Base-by-base conservation (phyloP, 257 asterid genomes). In the Penstemon eatonii region DNA sequence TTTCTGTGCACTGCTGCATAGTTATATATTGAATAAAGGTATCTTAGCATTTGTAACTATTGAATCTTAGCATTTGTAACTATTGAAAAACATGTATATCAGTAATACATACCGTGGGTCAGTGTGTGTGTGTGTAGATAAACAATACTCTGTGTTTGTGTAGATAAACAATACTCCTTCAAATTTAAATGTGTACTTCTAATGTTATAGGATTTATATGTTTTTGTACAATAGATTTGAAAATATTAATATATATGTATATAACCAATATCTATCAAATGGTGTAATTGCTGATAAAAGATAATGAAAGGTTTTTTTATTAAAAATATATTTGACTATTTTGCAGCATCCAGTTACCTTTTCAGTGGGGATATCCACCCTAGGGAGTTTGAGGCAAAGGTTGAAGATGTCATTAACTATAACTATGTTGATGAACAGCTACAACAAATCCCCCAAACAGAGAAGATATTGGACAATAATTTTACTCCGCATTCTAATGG, bases 401-500 rank as follows among this genome's bases (percentile, higher is more conserved):
- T 79, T 56, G 86, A 86, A 81, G 91, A 82, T 15, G 74, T 77
- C 66, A 80, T 83, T 67, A 72, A 70, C 71, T 86, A 89, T 67
- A 76, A 65, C 66, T 91, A 82, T 79, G 57, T 74, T 4, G 90
- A 84, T 51, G 96, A 91, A 72, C 92, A 79, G 59, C 76, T 82
- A 15, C 87, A 83, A 75, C 83, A 81, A 64, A 80, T 77, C 66
- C 79, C 89, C 8, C 87, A 83, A 81, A 66, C 88, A 47, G 96
- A 83, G 68, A 76, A 78, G 55, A 78, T 85, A 73, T 62, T 82
- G 12, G 96, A 90, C 60, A 85, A 89, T 56, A 78, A 74, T 59
- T 93, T 73, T 79, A 85, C 76, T 0, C 82, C 63, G 64, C 91
- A 81, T 39, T 79, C 97, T 19, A 91, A 91, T 55, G 97, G 95